Base-by-base conservation (phyloP, 352 stramenopile species). In the Globisporangium canariense region DNA sequence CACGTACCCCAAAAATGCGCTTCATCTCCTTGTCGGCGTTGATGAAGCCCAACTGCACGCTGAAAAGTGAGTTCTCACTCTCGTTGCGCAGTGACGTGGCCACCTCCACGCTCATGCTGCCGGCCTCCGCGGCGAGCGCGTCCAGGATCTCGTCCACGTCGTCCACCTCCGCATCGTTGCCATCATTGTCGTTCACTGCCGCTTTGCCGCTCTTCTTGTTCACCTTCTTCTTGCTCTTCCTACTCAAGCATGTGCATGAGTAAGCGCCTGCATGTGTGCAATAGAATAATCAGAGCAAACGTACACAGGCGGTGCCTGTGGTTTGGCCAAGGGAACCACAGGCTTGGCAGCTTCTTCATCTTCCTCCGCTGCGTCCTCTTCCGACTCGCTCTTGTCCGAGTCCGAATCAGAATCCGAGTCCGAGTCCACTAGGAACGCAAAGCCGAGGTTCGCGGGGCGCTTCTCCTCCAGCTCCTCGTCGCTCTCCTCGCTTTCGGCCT, bases 1-100 rank as follows among this genome's bases (percentile, higher is more conserved):
- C 2, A 32, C 76, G 18, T 64, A 95, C 86, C 22, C 85, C 85
- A 73, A 95, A 94, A 61, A 95, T 90, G 46, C 87, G 83, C 71
- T 93, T 94, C 87, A 95, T 94, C 70, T 95, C 87, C 66, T 89
- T 93, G 64, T 95, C 87, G 18, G 87, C 87, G 56, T 95, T 95
- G 53, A 90, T 78, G 59, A 89, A 81, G 47, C 79, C 74, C 41
- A 92, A 66, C 36, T 93, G 75, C 18, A 93, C 87, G 7, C 75
- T 65, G 4, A 95, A 79, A 1, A 95, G 66, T 16, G 74, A 75
- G 50, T 88, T 89, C 65, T 86, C 79, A 8, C 75, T 70, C 38
- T 76, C 70, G 54, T 77, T 74, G 10, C 60, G 66, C 50, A 69
- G 63, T 14, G 75, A 69, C 20, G 66, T 66, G 1, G 58, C 65